Conservation (phyloP, 345 rosid species). For the Salix suchowensis region DNA sequence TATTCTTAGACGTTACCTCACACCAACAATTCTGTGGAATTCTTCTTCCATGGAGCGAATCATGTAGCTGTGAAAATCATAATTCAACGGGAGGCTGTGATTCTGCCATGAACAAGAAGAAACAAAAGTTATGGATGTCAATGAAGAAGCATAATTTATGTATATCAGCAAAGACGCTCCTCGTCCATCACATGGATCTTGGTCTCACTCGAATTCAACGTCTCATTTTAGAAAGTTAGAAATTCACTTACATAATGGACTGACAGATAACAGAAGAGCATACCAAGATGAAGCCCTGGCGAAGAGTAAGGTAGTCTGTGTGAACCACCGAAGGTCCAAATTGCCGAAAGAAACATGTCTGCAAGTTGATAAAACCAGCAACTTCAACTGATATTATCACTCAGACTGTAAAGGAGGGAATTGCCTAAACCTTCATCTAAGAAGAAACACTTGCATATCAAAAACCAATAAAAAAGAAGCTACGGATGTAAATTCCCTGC, state of each 20-base stretch:
- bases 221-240: neutral
- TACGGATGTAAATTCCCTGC: neutral
- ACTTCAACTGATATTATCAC: neutral
- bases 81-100: slow-evolving; percentile 62
- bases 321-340: slow-evolving; percentile 85
- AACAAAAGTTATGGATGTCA: slow-evolving; percentile 10
- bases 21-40: slow-evolving; percentile 88
- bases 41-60: slow-evolving; percentile 99
- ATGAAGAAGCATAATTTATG: neutral
- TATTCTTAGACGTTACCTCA: slow-evolving; percentile 48
- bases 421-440: neutral
- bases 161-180: neutral
- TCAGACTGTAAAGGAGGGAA: too few relatives aligned
- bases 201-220: too few relatives aligned
- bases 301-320: slow-evolving; percentile 79
- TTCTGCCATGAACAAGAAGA: slow-evolving; percentile 50
- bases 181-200: too few relatives aligned
- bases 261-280: slow-evolving; percentile 11
- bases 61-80: slow-evolving; percentile 96
- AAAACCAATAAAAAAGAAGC: neutral
- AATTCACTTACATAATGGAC: neutral
- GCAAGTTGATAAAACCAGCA: slow-evolving; percentile 22
- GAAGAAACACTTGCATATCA: neutral
- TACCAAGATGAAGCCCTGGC: slow-evolving; percentile 84
- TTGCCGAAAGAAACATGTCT: slow-evolving; percentile 91